Evolutionary conservation across 805 yeast genomes (phyloP).

Genomic region (Debaryomyces castellii): DNA sequence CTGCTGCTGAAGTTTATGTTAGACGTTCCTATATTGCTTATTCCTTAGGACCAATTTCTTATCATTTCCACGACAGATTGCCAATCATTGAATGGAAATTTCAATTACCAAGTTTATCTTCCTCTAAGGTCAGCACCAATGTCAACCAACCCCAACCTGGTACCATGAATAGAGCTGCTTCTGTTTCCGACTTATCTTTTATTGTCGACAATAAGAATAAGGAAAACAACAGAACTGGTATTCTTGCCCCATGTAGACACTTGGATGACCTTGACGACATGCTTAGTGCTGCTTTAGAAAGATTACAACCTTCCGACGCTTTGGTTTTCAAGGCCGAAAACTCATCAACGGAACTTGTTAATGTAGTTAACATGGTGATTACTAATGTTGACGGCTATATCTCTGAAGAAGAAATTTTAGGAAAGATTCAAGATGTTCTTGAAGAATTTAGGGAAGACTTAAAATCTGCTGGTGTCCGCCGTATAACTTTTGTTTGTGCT

Average conservation of each 20-base stretch:
- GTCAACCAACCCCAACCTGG: slow-evolving; percentile 35
- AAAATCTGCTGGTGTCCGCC: slow-evolving; percentile 73
- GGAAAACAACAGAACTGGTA: slow-evolving; percentile 78
- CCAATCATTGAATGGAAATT: slow-evolving; percentile 88
- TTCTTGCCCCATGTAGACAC: slow-evolving; percentile 75
- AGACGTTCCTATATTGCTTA: slow-evolving; percentile 98
- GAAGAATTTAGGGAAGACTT: slow-evolving; percentile 71
- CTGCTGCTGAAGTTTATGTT: slow-evolving; percentile 95
- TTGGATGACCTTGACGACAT: slow-evolving; percentile 89
- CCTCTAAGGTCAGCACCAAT: slow-evolving; percentile 73
- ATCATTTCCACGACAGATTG: slow-evolving; percentile 51
- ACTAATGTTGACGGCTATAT: slow-evolving; percentile 71
- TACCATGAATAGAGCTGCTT: slow-evolving; percentile 77
- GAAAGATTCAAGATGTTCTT: slow-evolving; percentile 61
- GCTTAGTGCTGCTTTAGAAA: slow-evolving; percentile 70
- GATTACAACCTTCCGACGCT: slow-evolving; percentile 52
- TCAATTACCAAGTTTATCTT: slow-evolving; percentile 70
- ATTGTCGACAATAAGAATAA: slow-evolving; percentile 69
- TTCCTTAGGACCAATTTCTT: slow-evolving; percentile 73
- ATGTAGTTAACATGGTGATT: slow-evolving; percentile 81
- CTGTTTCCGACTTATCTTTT: slow-evolving; percentile 89
- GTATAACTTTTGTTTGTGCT: slow-evolving; percentile 89
- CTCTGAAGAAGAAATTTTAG: slow-evolving; percentile 66
- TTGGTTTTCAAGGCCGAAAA: slow-evolving; percentile 32
- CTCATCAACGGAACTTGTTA: slow-evolving; percentile 43